phyloP scores from a whole-genome alignment of 2,329 filamentous ascomycete genomes.

The Aspergillus sp. region DNA sequence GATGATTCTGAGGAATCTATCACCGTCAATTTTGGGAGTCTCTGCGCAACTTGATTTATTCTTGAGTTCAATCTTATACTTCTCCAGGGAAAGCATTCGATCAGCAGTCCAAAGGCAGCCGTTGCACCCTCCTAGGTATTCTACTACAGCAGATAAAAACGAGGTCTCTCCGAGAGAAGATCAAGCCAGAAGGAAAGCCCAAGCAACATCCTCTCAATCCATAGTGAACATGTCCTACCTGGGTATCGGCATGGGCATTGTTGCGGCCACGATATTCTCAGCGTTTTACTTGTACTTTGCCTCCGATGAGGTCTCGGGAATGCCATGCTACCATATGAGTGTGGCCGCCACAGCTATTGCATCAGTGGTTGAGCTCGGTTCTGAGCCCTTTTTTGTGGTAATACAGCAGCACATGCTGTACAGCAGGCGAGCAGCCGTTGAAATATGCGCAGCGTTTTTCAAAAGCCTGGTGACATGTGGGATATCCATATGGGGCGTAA shows the following conservation, averaged over 20 bases:
- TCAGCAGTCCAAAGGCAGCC: conserved; percentile 84
- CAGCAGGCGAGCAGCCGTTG: conserved; percentile 75
- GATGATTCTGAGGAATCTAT: conserved; percentile 81
- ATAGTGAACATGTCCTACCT: conserved; percentile 88
- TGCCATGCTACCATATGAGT: conserved; percentile 63
- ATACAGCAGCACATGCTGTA: conserved; percentile 81
- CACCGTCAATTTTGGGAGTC: conserved; percentile 78
- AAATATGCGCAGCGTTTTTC: conserved; percentile 75
- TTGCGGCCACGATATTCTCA: conserved; percentile 64
- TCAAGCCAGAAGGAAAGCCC: conserved; percentile 19
- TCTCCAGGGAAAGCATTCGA: conserved; percentile 84
- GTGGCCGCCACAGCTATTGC: conserved; percentile 57
- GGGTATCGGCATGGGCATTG: conserved; percentile 66
- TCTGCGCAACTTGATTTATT: conserved; percentile 91
- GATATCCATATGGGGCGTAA: conserved; percentile 64
- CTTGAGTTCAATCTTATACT: conserved; percentile 90
- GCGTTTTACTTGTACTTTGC: conserved; percentile 63
- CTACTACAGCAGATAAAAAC: conserved; percentile 14
- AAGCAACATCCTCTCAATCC: conserved; percentile 57
- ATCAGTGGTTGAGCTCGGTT: conserved; percentile 71
- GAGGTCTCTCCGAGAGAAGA: conserved; percentile 6
- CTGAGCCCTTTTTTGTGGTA: conserved; percentile 86
- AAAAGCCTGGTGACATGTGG: conserved; percentile 75
- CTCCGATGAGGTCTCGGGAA: conserved; percentile 51
- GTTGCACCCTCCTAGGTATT: conserved; percentile 26